Evolutionary conservation across 2,329 filamentous ascomycete genomes (phyloP).

Genomic region (Trichophaea hybrida): DNA sequence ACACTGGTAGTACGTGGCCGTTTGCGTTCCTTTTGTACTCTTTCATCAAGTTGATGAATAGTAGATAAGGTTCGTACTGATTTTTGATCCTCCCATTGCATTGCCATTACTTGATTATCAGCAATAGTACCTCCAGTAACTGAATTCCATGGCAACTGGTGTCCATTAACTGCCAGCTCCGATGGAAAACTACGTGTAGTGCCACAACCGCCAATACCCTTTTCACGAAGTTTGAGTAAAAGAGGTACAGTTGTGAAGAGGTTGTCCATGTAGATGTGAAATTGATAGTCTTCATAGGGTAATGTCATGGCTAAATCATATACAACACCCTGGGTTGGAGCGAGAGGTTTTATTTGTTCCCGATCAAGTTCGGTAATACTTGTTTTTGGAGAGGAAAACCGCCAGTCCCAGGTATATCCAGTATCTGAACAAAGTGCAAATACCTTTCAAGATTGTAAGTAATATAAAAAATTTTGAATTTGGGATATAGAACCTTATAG

Average conservation of each 20-base stretch:
- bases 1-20: neutral
- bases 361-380: neutral
- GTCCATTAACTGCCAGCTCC: neutral
- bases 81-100: neutral
- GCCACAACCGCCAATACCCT: neutral
- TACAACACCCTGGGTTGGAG: neutral
- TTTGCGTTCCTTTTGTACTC: neutral
- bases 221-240: neutral
- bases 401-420: neutral
- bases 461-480: too few relatives aligned
- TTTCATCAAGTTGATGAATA: neutral
- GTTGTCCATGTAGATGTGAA: neutral
- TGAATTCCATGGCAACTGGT: neutral
- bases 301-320: neutral
- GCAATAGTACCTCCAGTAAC: neutral
- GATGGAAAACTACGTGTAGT: neutral
- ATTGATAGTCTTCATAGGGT: neutral
- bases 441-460: too few relatives aligned
- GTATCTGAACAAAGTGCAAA: conserved; percentile 1
- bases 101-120: neutral
- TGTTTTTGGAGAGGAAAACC: neutral
- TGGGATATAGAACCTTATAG: too few relatives aligned
- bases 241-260: neutral
- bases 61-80: neutral
- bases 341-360: neutral